These are phyloP conservation scores for Piper betle DNA, from an alignment of 164 flowering plant genomes.

Conservation along the genomic window DNA sequence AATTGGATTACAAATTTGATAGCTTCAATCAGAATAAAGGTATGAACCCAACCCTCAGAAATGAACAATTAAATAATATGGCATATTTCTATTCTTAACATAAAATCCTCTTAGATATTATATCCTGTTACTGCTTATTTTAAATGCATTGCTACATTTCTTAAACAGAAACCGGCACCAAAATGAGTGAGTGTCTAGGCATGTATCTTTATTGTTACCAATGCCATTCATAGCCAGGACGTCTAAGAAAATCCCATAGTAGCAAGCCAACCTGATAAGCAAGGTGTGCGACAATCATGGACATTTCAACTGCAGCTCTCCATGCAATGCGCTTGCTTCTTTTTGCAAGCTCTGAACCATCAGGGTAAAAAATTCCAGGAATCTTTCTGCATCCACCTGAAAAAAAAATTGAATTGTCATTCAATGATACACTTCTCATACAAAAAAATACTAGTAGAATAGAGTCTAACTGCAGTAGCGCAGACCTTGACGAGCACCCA, in stretches of 20 bases:
- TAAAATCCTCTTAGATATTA: too few species aligned
- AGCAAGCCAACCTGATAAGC: slow-evolving; percentile 51
- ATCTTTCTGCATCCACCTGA: slow-evolving; percentile 81
- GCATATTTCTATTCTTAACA: too few species aligned
- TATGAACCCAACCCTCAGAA: too few species aligned
- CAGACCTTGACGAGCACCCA: slow-evolving; percentile 87
- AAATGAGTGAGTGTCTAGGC: too few species aligned
- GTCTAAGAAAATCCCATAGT: neutral
- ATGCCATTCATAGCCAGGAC: neutral
- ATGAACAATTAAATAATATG: too few species aligned
- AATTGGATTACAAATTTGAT: too few species aligned
- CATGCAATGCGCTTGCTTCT: slow-evolving; percentile 59
- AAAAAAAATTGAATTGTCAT: slow-evolving; percentile 18
- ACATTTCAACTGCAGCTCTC: slow-evolving; percentile 78
- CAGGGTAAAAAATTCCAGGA: slow-evolving; percentile 64
- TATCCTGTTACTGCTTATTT: too few species aligned
- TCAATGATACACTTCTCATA: slow-evolving; percentile 6
- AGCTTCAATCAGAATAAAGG: too few species aligned
- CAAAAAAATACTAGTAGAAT: neutral
- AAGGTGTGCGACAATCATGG: slow-evolving; percentile 54
- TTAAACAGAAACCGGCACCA: too few species aligned
- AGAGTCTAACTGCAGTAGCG: neutral
- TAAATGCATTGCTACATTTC: too few species aligned
- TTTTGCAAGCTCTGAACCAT: slow-evolving; percentile 59
- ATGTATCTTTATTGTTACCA: neutral